Evolutionary conservation across 257 asterid genomes (phyloP), one percentile per base, ranked within the genome.

Genomic region (Leonotis leonurus): DNA sequence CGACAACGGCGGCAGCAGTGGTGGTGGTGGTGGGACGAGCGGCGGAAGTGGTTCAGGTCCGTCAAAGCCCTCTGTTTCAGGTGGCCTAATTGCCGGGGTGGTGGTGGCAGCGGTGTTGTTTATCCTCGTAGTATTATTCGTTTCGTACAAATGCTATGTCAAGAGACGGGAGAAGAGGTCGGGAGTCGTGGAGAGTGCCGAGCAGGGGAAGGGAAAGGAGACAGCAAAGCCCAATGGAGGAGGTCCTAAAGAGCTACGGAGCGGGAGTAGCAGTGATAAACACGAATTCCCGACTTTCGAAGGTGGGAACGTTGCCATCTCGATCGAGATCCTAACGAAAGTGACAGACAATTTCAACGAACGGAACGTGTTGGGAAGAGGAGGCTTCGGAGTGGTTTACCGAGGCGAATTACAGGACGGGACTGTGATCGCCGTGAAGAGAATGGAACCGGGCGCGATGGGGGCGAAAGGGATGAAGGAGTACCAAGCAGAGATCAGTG

Each of bases 381-480:
- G 97, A 36, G 97, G 96, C 21, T 90, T 90, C 30, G 96, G 96
- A 2, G 83, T 83, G 2, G 96, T 87, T 33, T 90, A 90, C 69
- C 80, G 74, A 58, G 97, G 97, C 0, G 95, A 80, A 63, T 73
- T 90, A 65, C 82, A 80, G 0, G 95, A 90, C 40, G 97, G 97
- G 22, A 90, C 96, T 21, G 82, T 79, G 50, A 85, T 90, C 33
- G 97, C 97, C 2, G 96, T 90, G 59, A 90, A 90, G 74, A 80
- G 96, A 67, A 90, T 90, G 97, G 95, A 88, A 64, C 68, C 94
- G 6, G 89, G 85, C 5, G 70, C 75, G 13, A 79, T 90, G 87
- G 93, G 97, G n/a, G 75, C 86, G 1, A 90, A 88, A 74, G 97
- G 97, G 10, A 71, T 88, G 89, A 85, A 76, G 0, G 97, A 90